Conservation (phyloP, 305 asterid species). For the Fraxinus dipetala region DNA sequence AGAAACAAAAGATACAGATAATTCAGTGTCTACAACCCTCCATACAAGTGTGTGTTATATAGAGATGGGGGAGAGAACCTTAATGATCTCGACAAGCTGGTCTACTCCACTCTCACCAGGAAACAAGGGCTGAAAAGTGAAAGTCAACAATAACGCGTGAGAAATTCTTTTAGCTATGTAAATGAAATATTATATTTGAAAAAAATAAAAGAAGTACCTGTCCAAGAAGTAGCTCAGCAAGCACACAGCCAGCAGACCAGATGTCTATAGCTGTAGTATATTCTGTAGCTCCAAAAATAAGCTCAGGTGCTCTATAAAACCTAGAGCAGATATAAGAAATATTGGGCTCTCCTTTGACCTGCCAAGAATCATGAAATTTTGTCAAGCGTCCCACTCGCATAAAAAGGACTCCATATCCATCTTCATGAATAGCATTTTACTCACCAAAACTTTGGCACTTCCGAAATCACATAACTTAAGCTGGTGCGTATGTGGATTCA, state of each 20-base stretch:
- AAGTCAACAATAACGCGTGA: not conserved
- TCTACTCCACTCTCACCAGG: constrained; percentile 82
- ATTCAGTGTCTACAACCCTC: not conserved
- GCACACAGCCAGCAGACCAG: constrained; percentile 99
- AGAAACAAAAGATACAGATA: not conserved
- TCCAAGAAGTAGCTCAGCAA: constrained; percentile 94
- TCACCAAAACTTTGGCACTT: constrained; percentile 73
- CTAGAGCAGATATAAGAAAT: constrained; percentile 97
- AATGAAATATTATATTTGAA: not conserved
- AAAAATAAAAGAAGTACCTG: constrained; percentile 43
- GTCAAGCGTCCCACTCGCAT: constrained; percentile 6
- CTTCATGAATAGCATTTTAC: constrained; percentile 14
- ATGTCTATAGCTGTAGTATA: constrained; percentile 84
- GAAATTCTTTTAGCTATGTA: not conserved
- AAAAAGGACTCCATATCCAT: not conserved
- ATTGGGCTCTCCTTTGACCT: constrained; percentile 98
- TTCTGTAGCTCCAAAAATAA: constrained; percentile 97
- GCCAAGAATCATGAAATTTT: constrained; percentile 25
- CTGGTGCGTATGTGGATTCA: constrained; percentile 76
- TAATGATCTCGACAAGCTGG: constrained; percentile 83
- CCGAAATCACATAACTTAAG: constrained; percentile 74
- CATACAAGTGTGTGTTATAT: not conserved
- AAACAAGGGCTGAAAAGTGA: constrained; percentile 52
- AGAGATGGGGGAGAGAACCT: constrained; percentile 42
- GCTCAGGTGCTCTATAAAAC: constrained; percentile 97